phyloP scores from a whole-genome alignment of 2,329 filamentous ascomycete genomes.

The Trichoderma breve region DNA sequence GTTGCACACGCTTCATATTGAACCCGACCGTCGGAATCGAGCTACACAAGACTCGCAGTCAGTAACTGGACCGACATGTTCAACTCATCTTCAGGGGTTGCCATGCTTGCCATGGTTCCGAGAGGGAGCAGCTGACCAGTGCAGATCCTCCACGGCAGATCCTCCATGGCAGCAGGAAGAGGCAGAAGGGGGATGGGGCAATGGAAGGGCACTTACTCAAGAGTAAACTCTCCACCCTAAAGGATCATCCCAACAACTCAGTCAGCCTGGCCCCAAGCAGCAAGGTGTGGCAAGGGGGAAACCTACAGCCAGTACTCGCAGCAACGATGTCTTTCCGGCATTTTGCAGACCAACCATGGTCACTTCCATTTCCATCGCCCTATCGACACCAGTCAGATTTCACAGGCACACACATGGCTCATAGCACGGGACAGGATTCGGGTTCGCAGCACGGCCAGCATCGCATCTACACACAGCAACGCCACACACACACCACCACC shows the following conservation, averaged over 20 bases:
- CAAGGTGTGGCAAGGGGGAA: conserved; percentile 8
- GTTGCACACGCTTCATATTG: conserved; percentile 98
- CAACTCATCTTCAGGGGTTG: not conserved
- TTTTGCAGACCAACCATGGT: conserved; percentile 99
- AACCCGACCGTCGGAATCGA: conserved; percentile 98
- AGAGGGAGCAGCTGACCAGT: not conserved
- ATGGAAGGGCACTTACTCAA: conserved; percentile 70
- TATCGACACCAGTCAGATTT: conserved; percentile 37
- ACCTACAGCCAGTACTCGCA: conserved; percentile 92
- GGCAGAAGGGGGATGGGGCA: not conserved
- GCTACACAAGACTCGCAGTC: conserved; percentile 56
- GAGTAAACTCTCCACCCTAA: conserved; percentile 95
- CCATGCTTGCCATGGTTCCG: not conserved
- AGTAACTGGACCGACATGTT: conserved; percentile 26
- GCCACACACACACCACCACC: not conserved
- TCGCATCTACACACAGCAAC: not conserved
- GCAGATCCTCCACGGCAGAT: not conserved
- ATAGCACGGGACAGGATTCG: not conserved
- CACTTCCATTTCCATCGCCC: conserved; percentile 99
- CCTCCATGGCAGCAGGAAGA: not conserved
- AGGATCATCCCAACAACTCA: not conserved
- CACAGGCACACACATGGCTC: conserved; percentile 11
- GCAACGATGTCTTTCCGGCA: conserved; percentile 92
- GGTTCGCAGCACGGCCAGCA: not conserved
- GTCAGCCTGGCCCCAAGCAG: conserved; percentile 24